Evolutionary conservation across 1,284 basidiomycete species (phyloP), one percentile per base, ranked within the genome.

Genomic region (Ceratorhiza oryzae-sativae): DNA sequence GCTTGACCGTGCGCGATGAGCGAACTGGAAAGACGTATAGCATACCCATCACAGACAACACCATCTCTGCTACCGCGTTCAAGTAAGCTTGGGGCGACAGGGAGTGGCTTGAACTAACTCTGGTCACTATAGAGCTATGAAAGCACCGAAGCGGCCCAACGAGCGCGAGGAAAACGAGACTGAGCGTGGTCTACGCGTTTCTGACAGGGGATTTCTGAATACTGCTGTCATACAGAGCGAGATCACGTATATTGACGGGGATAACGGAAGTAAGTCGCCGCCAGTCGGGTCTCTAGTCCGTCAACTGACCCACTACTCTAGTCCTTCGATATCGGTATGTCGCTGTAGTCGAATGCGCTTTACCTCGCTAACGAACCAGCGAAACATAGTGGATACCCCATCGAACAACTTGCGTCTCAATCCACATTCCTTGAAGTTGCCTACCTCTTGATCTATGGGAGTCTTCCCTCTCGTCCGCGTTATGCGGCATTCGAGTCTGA

Each of bases 201-300:
- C 86, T 42, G 92, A 95, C 82, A 88, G 87, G 80, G 92, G 91
- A 1, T 94, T 91, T 80, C 79, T 93, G 81, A 95, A 95, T 76
- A 95, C 94, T 1, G 92, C 94, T 41, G 92, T 94, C 71, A 87
- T 95, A 73, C 83, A 87, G 74, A 92, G 90, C 74, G 80, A 85
- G 76, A 95, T 95, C 77, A 95, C 93, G 0, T 95, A 90, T 77
- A 95, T 95, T 77, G 93, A 95, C 78, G 94, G 93, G 67, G 90
- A 93, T 27, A 88, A 88, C 23, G 92, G 92, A 79, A 82, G 90
- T 89, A 74, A 70, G 85, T 80, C 30, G 55, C 45, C 20, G 62
- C 39, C 71, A 34, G 41, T 71, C 15, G 34, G 25, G 27, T 23
- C 27, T 45, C 48, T 23, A 32, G 45, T 39, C 46, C 23, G 12